A percentile compares a stretch with the other conserved stretches of the same genome.
Evolutionary conservation across 225 moss, liverwort and hornwort species (phyloP).

Genomic region (Rhytidiadelphus loreus): DNA sequence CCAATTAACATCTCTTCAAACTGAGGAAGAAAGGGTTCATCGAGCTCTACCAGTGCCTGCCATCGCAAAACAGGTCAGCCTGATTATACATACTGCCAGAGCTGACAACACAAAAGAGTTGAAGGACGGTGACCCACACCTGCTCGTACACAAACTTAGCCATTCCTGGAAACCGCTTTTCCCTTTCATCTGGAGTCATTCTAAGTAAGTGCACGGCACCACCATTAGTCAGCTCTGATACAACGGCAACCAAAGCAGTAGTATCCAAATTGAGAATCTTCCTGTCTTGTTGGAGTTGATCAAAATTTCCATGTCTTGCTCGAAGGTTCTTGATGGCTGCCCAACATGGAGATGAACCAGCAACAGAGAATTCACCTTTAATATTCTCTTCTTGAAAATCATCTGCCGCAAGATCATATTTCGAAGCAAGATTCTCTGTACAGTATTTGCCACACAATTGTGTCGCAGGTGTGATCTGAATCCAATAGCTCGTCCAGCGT

Average conservation of each 20-base stretch:
- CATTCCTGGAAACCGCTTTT: slow-evolving; percentile 66
- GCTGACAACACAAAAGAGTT: not conserved
- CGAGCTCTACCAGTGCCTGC: slow-evolving; percentile 65
- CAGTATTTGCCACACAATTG: not conserved
- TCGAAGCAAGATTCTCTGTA: not conserved
- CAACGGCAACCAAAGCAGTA: slow-evolving; percentile 74
- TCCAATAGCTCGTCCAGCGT: slow-evolving; percentile 35
- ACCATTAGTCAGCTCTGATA: slow-evolving; percentile 79
- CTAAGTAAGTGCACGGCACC: slow-evolving; percentile 28
- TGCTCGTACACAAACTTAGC: slow-evolving; percentile 67
- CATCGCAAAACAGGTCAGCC: not conserved
- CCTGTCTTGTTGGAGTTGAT: slow-evolving; percentile 7
- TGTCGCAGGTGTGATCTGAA: slow-evolving; percentile 3
- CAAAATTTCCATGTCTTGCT: slow-evolving; percentile 11
- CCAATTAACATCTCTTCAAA: slow-evolving; percentile 27
- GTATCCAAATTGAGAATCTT: slow-evolving; percentile 80
- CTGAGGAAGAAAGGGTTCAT: slow-evolving; percentile 47
- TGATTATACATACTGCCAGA: not conserved
- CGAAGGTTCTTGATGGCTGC: slow-evolving; percentile 4
- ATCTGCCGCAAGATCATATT: not conserved
- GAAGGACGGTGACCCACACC: slow-evolving; percentile 16
- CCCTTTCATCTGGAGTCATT: slow-evolving; percentile 37
- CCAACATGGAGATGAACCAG: slow-evolving; percentile 22
- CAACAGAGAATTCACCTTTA: not conserved
- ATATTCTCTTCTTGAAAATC: not conserved